Evolutionary conservation across 345 rosid species (phyloP).

Genomic region (Gossypium stocksii): DNA sequence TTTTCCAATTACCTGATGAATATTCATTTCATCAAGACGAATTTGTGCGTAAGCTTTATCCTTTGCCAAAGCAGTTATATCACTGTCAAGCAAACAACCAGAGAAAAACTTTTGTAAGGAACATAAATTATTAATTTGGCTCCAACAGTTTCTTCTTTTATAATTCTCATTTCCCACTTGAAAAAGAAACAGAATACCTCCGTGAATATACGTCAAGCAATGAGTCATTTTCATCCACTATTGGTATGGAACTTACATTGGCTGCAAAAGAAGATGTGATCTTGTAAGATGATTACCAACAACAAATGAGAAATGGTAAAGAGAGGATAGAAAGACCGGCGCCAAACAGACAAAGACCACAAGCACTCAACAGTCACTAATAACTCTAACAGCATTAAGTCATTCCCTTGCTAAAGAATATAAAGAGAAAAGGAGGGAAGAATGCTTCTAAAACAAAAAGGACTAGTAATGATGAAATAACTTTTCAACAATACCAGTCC

Average conservation of each 20-base stretch:
- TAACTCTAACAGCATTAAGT: neutral
- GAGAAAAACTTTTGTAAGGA: neutral
- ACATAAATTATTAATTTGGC: neutral
- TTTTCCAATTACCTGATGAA: slow-evolving; percentile 68
- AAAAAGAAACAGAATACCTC: slow-evolving; percentile 38
- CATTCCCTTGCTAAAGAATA: neutral
- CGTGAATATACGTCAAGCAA: slow-evolving; percentile 75
- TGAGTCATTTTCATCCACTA: slow-evolving; percentile 81
- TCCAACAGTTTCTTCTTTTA: neutral
- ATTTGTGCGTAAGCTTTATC: slow-evolving; percentile 90
- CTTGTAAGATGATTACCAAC: neutral
- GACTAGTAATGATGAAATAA: neutral
- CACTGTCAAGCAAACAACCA: slow-evolving; percentile 42
- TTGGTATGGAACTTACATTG: slow-evolving; percentile 85
- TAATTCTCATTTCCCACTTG: neutral
- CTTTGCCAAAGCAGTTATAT: slow-evolving; percentile 83
- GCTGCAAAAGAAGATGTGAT: slow-evolving; percentile 44
- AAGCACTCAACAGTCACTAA: neutral
- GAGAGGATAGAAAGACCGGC: neutral
- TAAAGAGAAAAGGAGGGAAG: neutral
- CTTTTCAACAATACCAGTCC: neutral
- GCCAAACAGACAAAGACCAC: neutral
- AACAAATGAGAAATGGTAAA: neutral
- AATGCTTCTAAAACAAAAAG: neutral
- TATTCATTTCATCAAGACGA: slow-evolving; percentile 81